Evolutionary conservation across 768 basidiomycete species (phyloP), one percentile per base, ranked within the genome.

Genomic region (Mycena maculata): DNA sequence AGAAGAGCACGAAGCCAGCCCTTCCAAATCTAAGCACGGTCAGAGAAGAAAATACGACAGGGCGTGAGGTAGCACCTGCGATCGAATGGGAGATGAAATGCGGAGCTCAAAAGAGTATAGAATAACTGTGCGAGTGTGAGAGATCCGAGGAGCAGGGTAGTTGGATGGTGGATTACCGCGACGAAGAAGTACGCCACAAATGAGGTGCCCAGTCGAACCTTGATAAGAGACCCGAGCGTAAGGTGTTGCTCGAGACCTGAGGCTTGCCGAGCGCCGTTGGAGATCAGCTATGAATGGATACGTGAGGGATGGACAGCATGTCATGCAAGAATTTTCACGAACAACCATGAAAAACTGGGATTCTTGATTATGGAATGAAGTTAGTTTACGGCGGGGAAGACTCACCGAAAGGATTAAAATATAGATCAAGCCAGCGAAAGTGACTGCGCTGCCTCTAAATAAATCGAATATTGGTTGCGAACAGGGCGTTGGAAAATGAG

Each of bases 401-500:
- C 70, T 65, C 10, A 69, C 73, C 10, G 84, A 75, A n/a, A 85
- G 71, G 31, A 85, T 83, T 8, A 83, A 72, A 36, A 85, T 80
- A 71, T 87, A 88, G 31, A 89, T 84, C 39, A 88, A 76, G 25
- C 88, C 88, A 20, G 85, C 83, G 50, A 82, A 88, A 23, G 83
- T 85, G 2, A 85, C 82, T 3, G 87, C 87, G 4, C 83, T 76
- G 9, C 87, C 88, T 22, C 87, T 88, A 63, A 38, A 16, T 20
- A 4, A 25, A 31, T 15, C 11, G 53, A 39, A 33, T 38, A 13
- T 16, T 23, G 31, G 45, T 13, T n/a, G 22, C 38, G 20, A 18
- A 13, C 38, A 23, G 55, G n/a, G 39, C 33, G 30, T 44, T 11
- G 70, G 16, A 7, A 42, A 20, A 13, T 8, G 31, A 33, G 15